phyloP scores from a whole-genome alignment of 495 filamentous ascomycete species.

The Talaromyces adpressus region DNA sequence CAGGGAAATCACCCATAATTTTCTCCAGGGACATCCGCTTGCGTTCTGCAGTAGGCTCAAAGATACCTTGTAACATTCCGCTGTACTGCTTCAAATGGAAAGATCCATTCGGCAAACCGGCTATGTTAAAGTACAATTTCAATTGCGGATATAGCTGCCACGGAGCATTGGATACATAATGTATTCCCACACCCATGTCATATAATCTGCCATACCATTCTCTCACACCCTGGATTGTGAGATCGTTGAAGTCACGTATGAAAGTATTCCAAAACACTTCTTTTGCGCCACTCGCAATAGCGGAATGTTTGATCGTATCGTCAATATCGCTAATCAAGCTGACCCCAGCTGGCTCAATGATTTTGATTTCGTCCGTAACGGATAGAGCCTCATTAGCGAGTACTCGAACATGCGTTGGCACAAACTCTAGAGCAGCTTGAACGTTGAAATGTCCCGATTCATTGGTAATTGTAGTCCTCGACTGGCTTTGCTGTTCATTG shows the following conservation, averaged over 20 bases:
- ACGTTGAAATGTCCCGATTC: conserved; percentile 79
- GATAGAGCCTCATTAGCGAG: conserved; percentile 83
- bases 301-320: conserved; percentile 95
- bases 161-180: conserved; percentile 91
- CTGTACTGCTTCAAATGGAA: conserved; percentile 93
- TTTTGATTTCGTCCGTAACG: conserved; percentile 61
- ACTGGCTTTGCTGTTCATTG: conserved; percentile 69
- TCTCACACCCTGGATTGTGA: conserved; percentile 76
- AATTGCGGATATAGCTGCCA: conserved; percentile 94
- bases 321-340: conserved; percentile 97
- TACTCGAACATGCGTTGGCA: conserved; percentile 82
- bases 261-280: conserved; percentile 97
- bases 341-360: conserved; percentile 74
- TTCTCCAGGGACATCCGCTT: conserved; percentile 83
- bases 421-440: conserved; percentile 73
- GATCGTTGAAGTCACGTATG: conserved; percentile 70
- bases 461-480: conserved; percentile 71
- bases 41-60: conserved; percentile 91
- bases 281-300: conserved; percentile 73
- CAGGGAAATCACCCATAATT: conserved; percentile 82
- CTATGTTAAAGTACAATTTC: conserved; percentile 70
- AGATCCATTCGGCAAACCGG: conserved; percentile 76
- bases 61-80: conserved; percentile 95
- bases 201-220: conserved; percentile 81
- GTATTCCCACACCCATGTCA: conserved; percentile 72